Conservation (phyloP, 2,329 filamentous ascomycete species). For the Aciculosporium take region DNA sequence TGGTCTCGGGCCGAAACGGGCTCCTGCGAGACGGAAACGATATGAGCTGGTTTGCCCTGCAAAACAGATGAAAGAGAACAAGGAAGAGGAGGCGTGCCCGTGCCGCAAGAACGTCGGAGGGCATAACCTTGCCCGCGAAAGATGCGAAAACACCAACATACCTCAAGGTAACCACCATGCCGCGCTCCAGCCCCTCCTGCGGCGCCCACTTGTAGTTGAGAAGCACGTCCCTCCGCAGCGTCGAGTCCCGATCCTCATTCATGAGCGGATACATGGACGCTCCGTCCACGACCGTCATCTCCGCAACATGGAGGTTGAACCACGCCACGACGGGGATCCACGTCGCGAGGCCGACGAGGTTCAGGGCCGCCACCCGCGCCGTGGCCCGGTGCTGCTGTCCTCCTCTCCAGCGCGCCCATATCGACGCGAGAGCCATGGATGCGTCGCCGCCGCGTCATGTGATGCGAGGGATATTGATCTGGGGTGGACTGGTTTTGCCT, state of each 20-base stretch:
- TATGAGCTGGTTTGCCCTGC: not conserved
- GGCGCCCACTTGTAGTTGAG: conserved; percentile 45
- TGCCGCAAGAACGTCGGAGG: no score
- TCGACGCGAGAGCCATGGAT: conserved; percentile 4
- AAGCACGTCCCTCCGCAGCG: conserved; percentile 38
- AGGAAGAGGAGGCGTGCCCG: no score
- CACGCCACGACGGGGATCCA: conserved; percentile 49
- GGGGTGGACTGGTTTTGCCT: no score
- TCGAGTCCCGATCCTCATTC: conserved; percentile 50
- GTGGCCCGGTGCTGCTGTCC: conserved; percentile 12
- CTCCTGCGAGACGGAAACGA: conserved; percentile 35
- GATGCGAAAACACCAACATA: no score
- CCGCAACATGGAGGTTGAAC: conserved; percentile 46
- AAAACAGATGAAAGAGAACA: not conserved
- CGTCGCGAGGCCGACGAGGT: conserved; percentile 38
- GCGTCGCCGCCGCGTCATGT: not conserved
- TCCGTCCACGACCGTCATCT: conserved; percentile 43
- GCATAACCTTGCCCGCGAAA: no score
- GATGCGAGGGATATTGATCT: no score
- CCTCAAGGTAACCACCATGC: conserved; percentile 63
- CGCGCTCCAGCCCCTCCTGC: conserved; percentile 44
- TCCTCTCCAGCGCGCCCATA: conserved; percentile 22
- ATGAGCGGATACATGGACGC: conserved; percentile 66
- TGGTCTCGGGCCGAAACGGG: conserved; percentile 52
- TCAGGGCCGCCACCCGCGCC: conserved; percentile 24